Base-by-base conservation (phyloP, 2,329 filamentous ascomycete species). In the Gyromitra esculenta region DNA sequence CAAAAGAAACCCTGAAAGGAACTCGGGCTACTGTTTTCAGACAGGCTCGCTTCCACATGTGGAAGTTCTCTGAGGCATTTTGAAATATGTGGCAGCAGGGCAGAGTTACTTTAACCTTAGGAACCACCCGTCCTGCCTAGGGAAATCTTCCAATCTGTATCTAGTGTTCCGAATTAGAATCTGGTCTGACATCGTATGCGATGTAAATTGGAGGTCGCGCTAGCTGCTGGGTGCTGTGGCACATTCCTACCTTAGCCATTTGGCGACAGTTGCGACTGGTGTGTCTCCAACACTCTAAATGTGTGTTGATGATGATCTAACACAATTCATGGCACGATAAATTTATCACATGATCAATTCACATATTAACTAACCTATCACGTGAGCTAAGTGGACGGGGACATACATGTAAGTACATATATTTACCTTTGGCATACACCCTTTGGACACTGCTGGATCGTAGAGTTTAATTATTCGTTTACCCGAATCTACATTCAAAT, bases 191-290 rank as follows among this genome's bases (percentile, higher is more conserved):
- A 57, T 68, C 43, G 52, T 48, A 59, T 59, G 52, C 52, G 21
- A 60, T 60, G 54, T 60, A 54, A 59, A 52, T 60, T 69, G 60
- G 43, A 63, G 43, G 54, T 31, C 43, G 67, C 57, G 54, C 45
- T 45, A n/a, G 48, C 45, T 71, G 13, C 15, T 43, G 18, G 9
- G 45, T 41, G 48, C 45, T 57, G 64, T 41, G 43, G 21, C 64
- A 74, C 71, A 63, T 68, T 63, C 70, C 68, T 72, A 39, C 59
- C 41, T 57, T 21, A 52, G 69, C 69, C 39, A 45, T 54, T 62
- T 56, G 21, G 11, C n/a, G 48, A 62, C 11, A 39, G 37, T 45
- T 18, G 35, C 31, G 60, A 59, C 57, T 65, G 43, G 43, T 73
- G 63, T 65, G 64, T 37, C 63, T 56, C 66, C 63, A 63, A 52